Evolutionary conservation across 2,329 filamentous ascomycete genomes (phyloP), one percentile per base, ranked within the genome.

Genomic region (Meredithiella fracta): DNA sequence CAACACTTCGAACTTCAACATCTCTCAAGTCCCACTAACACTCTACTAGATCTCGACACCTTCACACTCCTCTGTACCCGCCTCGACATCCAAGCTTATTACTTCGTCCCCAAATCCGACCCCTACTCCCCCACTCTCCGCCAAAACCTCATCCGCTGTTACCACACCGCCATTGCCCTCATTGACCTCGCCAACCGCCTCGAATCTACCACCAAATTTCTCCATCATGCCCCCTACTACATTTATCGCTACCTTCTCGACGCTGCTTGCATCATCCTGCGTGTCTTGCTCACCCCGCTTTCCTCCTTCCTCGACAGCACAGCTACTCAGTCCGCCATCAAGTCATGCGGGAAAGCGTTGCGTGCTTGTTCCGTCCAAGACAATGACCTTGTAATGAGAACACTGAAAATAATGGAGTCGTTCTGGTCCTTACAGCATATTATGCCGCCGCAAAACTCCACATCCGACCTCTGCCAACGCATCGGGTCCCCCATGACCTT

Each of bases 11-110:
- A 8, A 9, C 23, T 15, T 3, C n/a, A 25, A 42, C 3, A 17
- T 51, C 22, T 17, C 25, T 17, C 26, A 11, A 3, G 6, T 17
- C 51, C 15, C 17, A 9, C 51, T 29, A 22, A 47, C n/a, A 23
- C 31, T n/a, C 40, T 23, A 23, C 9, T 29, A 53, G 55, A 57
- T 14, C 20, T 59, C 29, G 55, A 58, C 22, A 55, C 52, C 9
- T 74, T 77, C 61, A 72, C 73, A 51, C 64, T 74, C 7, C 63
- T 77, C 2, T 67, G 73, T 0, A 71, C 74, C 1, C 68, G 72
- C 22, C 68, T 77, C n/a, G 75, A 79, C 56, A 69, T 78, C 7
- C 75, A 79, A 59, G 65, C 67, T 1, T 77, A 73, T 64, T 77
- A 77, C 65, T 73, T 78, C 60, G 67, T 71, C 59, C 72, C 72